Base-by-base conservation (phyloP, 2,329 filamentous ascomycete genomes). In the Alternaria novae-zelandiae region DNA sequence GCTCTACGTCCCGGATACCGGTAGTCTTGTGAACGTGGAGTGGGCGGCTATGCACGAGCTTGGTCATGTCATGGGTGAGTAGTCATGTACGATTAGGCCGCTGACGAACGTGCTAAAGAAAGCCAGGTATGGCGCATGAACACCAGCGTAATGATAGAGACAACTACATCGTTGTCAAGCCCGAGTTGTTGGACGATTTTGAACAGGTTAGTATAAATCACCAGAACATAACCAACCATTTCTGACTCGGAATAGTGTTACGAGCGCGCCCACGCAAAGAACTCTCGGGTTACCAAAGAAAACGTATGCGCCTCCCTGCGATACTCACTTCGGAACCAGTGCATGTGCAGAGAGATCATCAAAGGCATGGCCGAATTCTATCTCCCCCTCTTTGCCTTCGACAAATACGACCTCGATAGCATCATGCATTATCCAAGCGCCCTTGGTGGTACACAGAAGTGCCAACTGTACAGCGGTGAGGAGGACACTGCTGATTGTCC, bases 131-230 rank as follows among this genome's bases (percentile, higher is more conserved):
- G 63, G 47, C 50, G 11, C 55, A 66, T 15, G 54, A 64, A 30
- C 57, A 66, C 30, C 55, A 59, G 20, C 54, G 57, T 13, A 5
- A 28, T 15, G 47, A 64, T 28, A 21, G 57, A 55, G 60, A 68
- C 53, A 57, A 46, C 15, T 59, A 61, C n/a, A 30, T 61, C 11
- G 21, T 59, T 6, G 32, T 61, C 51, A n/a, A 44, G 4, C 53
- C 61, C 28, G 30, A 32, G 7, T 25, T 26, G 9, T 30, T 59
- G 1, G 20, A 7, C 5, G 59, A 67, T 20, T 59, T 50, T 23
- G 41, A 47, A 26, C 17, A 20, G 17, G 49, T 51, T 0, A 51
- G 49, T 21, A 32, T n/a, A n/a, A n/a, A n/a, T n/a, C n/a, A n/a
- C n/a, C n/a, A n/a, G n/a, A n/a, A n/a, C n/a, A n/a, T n/a, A n/a